Evolutionary conservation across 371 early-diverging fungal species (phyloP), one percentile per base, ranked within the genome.

Genomic region (Smittium mucronatum): DNA sequence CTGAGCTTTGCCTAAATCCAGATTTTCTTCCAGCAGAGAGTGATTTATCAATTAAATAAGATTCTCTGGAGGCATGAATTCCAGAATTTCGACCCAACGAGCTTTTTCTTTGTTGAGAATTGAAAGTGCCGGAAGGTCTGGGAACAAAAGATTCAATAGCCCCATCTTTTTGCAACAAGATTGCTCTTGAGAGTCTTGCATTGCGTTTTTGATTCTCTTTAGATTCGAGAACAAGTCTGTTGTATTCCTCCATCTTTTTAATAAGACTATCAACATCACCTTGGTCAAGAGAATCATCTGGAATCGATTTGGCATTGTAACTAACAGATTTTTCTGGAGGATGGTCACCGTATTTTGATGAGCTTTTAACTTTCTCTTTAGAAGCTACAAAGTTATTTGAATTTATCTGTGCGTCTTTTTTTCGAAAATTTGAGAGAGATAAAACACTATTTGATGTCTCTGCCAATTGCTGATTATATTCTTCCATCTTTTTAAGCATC

Each of bases 401-500:
- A 8, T 11, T 63, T 2, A 25, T n/a, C 2, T 2, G n/a, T 2
- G 2, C 5, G 29, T 26, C 17, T 25, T 65, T 65, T 31, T 65
- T 65, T 31, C 15, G 2, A 28, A 25, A 34, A 2, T 32, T 32
- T 31, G 65, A 65, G 8, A 65, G 65, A 15, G 65, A 33, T n/a
- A 65, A 33, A 1, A 65, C 65, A n/a, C 65, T 65, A n/a, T 65
- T n/a, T 31, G 32, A 31, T 8, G 65, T 31, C 34, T 65, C 32
- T 33, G 32, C 65, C 21, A 78, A 67, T 71, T 72, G 72, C 2
- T 74, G 64, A 64, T 78, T 78, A 70, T 78, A 78, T 72, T 71
- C 73, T 35, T 78, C 78, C 78, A 78, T 78, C 34, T 68, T 70
- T 25, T 64, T 59, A 32, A 78, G 61, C 67, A 78, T 66, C 58